phyloP scores from a whole-genome alignment of 2,329 filamentous ascomycete species.

The Pseudomassariella vexata region DNA sequence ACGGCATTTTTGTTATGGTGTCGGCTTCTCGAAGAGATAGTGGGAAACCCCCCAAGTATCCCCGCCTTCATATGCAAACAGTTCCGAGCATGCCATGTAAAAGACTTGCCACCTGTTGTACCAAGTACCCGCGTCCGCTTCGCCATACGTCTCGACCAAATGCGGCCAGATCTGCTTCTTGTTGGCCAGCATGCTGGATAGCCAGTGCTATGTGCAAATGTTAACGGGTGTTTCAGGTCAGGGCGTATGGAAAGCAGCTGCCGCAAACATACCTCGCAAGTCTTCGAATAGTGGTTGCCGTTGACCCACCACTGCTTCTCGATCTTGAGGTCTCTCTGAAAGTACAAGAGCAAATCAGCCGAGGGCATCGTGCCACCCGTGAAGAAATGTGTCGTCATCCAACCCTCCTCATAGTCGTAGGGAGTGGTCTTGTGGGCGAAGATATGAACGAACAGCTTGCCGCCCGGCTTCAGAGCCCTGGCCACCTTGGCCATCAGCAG shows the following conservation, averaged over 20 bases:
- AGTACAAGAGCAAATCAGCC: constrained; percentile 60
- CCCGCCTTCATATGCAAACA: constrained; percentile 60
- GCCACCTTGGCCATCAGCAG: constrained; percentile 59
- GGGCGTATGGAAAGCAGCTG: too few species aligned
- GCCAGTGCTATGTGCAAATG: constrained; percentile 46
- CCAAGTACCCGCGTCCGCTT: constrained; percentile 54
- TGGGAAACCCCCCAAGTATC: constrained; percentile 65
- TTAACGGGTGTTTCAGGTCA: constrained; percentile 3
- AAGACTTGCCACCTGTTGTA: constrained; percentile 69
- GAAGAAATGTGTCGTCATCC: constrained; percentile 72
- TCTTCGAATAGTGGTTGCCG: constrained; percentile 62
- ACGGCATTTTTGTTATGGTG: too few species aligned
- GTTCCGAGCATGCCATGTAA: constrained; percentile 64
- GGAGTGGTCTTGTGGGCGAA: constrained; percentile 60
- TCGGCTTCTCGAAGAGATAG: constrained; percentile 57
- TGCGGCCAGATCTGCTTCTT: constrained; percentile 59
- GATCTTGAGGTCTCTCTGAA: constrained; percentile 56
- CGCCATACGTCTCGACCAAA: constrained; percentile 59
- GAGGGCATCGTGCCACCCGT: constrained; percentile 68
- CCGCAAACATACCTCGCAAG: constrained; percentile 56
- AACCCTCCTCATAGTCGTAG: constrained; percentile 66
- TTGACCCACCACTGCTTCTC: constrained; percentile 66
- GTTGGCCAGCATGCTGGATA: constrained; percentile 52
- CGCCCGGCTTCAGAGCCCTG: constrained; percentile 52
- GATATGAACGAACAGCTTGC: constrained; percentile 65